These are phyloP conservation scores for Exophiala aquamarina DNA, from an alignment of 2,329 filamentous ascomycete genomes.

Conservation along the genomic window DNA sequence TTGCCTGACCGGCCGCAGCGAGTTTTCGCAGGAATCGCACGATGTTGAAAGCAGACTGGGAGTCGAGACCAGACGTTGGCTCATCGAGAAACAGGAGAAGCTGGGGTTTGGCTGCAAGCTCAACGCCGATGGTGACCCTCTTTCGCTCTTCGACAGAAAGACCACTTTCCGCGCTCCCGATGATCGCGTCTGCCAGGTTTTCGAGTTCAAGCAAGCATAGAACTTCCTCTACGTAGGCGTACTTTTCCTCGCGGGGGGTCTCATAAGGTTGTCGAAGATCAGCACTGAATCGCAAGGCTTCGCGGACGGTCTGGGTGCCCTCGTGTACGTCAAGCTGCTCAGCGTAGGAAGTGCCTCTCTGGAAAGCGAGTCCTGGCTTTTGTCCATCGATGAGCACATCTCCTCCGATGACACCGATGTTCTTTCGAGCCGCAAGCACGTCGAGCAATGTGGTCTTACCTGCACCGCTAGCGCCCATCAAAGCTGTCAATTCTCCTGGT, in stretches of 20 bases:
- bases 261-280: slow-evolving; percentile 62
- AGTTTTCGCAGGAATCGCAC: slow-evolving; percentile 62
- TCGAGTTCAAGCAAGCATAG: slow-evolving; percentile 66
- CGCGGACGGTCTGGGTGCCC: slow-evolving; percentile 61
- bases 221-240: slow-evolving; percentile 66
- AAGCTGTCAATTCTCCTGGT: slow-evolving; percentile 49
- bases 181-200: slow-evolving; percentile 65
- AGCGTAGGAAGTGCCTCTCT: slow-evolving; percentile 64
- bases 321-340: slow-evolving; percentile 68
- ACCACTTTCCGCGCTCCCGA: slow-evolving; percentile 60
- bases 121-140: slow-evolving; percentile 59
- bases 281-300: slow-evolving; percentile 66
- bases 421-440: slow-evolving; percentile 67
- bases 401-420: slow-evolving; percentile 63
- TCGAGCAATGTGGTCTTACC: slow-evolving; percentile 85
- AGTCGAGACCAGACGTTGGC: slow-evolving; percentile 66
- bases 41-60: slow-evolving; percentile 66
- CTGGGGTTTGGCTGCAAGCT: slow-evolving; percentile 62
- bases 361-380: slow-evolving; percentile 59
- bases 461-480: slow-evolving; percentile 62
- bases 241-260: slow-evolving; percentile 59
- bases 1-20: slow-evolving; percentile 74
- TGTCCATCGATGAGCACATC: slow-evolving; percentile 64
- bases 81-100: slow-evolving; percentile 63
- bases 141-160: slow-evolving; percentile 56